Evolutionary conservation across 495 filamentous ascomycete genomes (phyloP), one percentile per base, ranked within the genome.

Genomic region (Baudoinia panamericana): DNA sequence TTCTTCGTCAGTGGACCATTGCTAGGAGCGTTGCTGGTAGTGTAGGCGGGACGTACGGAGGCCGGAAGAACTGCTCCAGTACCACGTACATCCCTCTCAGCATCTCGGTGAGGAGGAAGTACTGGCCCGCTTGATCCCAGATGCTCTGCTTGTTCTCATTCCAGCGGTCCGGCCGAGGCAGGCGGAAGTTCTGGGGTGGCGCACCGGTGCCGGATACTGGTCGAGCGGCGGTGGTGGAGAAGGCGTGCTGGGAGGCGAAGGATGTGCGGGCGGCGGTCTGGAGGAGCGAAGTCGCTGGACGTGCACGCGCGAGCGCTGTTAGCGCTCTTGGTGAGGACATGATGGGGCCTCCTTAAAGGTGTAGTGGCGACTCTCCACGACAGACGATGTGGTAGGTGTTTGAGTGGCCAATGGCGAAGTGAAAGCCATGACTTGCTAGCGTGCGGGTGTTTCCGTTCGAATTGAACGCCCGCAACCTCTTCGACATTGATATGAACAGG

Each of bases 41-140:
- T 12, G 35, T 21, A 29, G 36, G 40, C 9, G 19, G 39, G 32
- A 31, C 42, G n/a, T 64, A 94, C 82, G 90, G 90, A 59, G 90
- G 82, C 58, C 90, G 67, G 70, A 97, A 97, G 73, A 80, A 97
- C 67, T 97, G 88, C 73, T 97, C 90, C 61, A 97, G 56, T 60
- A 90, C 78, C 37, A 96, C 82, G 56, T 93, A 96, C 92, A 97
- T 95, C 60, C 90, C 90, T 53, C 90, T 75, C 58, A 83, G 63
- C 77, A 97, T 90, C 70, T 97, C 90, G 5, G 81, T 80, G 70
- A 96, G 58, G 46, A 96, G 72, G 63, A 96, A 94, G 67, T 85
- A 94, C 56, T 82, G 81, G 36, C 78, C 82, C n/a, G 82, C 77
- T 63, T 79, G 80, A 60, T 92, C 81, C 30, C 90, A 59, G 4